These are phyloP conservation scores for Cutaneotrichosporon curvatum DNA, from an alignment of 1,284 basidiomycete genomes.

Conservation along the genomic window DNA sequence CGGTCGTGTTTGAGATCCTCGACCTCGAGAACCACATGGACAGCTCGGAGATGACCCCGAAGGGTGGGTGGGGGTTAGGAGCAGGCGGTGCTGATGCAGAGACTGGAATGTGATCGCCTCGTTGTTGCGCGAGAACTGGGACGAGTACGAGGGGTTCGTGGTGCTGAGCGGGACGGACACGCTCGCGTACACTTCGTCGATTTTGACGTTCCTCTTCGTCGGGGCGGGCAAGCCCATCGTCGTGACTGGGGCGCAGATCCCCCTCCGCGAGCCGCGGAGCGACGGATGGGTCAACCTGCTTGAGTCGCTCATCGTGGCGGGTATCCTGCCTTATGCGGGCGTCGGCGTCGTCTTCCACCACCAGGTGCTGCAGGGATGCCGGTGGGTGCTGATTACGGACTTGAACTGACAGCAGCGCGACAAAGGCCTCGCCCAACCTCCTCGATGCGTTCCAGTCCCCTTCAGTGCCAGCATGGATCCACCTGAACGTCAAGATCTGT, in stretches of 20 bases:
- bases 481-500: conserved; percentile 44
- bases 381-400: conserved; percentile 15
- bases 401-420: conserved; percentile 19
- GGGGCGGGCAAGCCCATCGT: conserved; percentile 41
- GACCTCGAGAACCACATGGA: conserved; percentile 43
- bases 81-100: conserved; percentile 10
- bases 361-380: conserved; percentile 29
- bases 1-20: conserved; percentile 40
- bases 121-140: conserved; percentile 39
- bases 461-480: conserved; percentile 34
- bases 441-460: conserved; percentile 39
- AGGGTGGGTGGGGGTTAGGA: conserved; percentile 24
- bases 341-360: conserved; percentile 42
- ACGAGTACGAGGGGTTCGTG: conserved; percentile 39
- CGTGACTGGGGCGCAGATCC: conserved; percentile 42
- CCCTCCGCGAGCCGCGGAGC: conserved; percentile 33
- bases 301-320: conserved; percentile 37
- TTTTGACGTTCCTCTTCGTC: conserved; percentile 41
- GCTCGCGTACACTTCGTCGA: conserved; percentile 39
- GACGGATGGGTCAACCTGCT: conserved; percentile 44
- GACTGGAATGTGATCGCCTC: conserved; percentile 42
- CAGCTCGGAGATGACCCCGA: conserved; percentile 41
- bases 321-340: conserved; percentile 36
- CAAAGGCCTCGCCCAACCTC: conserved; percentile 37
- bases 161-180: conserved; percentile 43